phyloP scores from a whole-genome alignment of 352 stramenopile genomes.

The Phytopythium chamaehyphon region DNA sequence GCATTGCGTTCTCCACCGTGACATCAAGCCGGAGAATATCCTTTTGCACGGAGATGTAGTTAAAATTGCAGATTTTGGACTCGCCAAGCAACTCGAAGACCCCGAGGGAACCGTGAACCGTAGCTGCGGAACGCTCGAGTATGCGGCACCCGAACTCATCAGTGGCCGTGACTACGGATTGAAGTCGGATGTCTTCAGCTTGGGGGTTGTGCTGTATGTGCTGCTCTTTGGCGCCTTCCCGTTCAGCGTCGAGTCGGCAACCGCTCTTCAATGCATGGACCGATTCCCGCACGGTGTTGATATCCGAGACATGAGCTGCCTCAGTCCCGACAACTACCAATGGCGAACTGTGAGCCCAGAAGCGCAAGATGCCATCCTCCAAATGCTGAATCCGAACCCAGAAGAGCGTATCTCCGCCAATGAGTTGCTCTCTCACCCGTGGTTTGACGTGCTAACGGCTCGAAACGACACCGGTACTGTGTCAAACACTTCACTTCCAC shows the following conservation, averaged over 20 bases:
- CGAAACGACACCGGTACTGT: not conserved
- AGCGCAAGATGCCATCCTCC: constrained; percentile 58
- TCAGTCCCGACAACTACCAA: constrained; percentile 47
- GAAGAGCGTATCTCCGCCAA: constrained; percentile 56
- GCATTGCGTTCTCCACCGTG: constrained; percentile 60
- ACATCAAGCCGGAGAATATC: constrained; percentile 85
- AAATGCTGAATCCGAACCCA: constrained; percentile 49
- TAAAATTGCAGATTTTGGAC: constrained; percentile 77
- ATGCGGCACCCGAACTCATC: constrained; percentile 70
- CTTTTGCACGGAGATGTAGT: constrained; percentile 62
- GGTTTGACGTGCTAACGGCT: constrained; percentile 32
- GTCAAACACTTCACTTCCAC: not conserved
- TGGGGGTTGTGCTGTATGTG: constrained; percentile 79
- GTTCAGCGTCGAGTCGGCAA: constrained; percentile 71
- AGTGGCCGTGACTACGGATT: constrained; percentile 61
- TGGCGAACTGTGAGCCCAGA: constrained; percentile 48
- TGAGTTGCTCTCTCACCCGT: constrained; percentile 58
- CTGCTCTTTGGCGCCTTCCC: constrained; percentile 75
- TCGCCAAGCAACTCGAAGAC: constrained; percentile 60
- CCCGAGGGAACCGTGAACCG: constrained; percentile 45
- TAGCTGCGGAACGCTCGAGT: constrained; percentile 76
- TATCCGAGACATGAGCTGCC: constrained; percentile 78
- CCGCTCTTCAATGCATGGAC: constrained; percentile 57
- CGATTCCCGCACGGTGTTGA: constrained; percentile 58
- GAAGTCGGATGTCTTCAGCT: constrained; percentile 76